Base-by-base conservation (phyloP, 2,329 filamentous ascomycete species). In the Ceratocystis ficicola region DNA sequence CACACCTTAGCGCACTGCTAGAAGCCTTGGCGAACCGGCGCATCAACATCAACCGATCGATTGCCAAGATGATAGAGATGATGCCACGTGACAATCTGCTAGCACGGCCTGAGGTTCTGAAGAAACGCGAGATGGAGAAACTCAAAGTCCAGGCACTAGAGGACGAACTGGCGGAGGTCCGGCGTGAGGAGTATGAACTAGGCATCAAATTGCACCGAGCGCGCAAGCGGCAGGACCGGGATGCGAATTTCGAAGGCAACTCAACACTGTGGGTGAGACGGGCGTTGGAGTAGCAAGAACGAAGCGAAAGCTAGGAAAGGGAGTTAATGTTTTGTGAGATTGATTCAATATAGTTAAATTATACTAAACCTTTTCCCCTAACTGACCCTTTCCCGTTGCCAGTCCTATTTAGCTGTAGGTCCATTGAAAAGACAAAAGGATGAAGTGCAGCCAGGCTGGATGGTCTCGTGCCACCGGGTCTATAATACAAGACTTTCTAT, bases 21-120 rank as follows among this genome's bases (percentile, higher is more conserved):
- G 79, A 85, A 52, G 80, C 82, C 62, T 80, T 94, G 6, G 78
- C 79, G 0, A 84, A 88, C 71, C 83, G 88, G 57, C 83, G 86
- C 65, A 78, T 81, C 68, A 93, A 92, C 75, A 83, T 93, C 71
- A 81, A 83, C 72, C 84, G 80, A 28, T 84, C 87, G 68, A 89
- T 94, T 72, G 79, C 82, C 69, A 88, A 93, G 73, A 86, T 93
- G 79, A 90, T 86, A 67, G 85, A 90, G 73, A 80, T 91, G 67
- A 88, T 91, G 79, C 87, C 88, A 50, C 84, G 81, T 44, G 86
- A 89, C 72, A 84, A 82, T 69, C 78, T 90, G 48, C 77, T 88
- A 72, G 83, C 85, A 36, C 86, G 86, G 70, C 80, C 84, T 7
- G 82, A 87, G 62, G 85, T 89, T 44, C 70, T 81, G 61, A 76